A percentile compares a stretch with the other conserved stretches of the same genome.
phyloP scores from a whole-genome alignment of 75 land plant genomes.

The Cryptomeria japonica region DNA sequence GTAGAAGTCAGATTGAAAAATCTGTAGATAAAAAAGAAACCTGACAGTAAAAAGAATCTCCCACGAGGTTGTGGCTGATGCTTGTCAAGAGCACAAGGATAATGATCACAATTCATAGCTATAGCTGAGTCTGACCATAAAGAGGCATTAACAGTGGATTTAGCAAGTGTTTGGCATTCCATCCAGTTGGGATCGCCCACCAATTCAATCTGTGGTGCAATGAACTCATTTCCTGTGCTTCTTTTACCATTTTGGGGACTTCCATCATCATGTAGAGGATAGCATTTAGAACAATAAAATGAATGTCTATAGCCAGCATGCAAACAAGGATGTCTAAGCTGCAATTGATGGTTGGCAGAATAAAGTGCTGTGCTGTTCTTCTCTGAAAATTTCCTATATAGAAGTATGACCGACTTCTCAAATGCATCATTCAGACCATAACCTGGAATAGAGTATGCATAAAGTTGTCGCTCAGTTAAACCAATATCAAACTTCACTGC shows the following conservation, averaged over 20 bases:
- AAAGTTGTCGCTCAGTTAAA: conserved; percentile 38
- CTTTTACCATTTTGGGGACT: neutral
- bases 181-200: conserved; percentile 69
- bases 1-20: conserved; percentile 48
- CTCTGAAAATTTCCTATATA: conserved; percentile 26
- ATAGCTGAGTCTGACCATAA: conserved; percentile 26
- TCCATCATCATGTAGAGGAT: neutral
- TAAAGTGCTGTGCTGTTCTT: neutral
- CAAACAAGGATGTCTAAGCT: conserved; percentile 77
- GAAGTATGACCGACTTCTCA: conserved; percentile 57
- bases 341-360: neutral
- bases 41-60: conserved; percentile 69
- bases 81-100: conserved; percentile 35
- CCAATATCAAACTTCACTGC: conserved; percentile 55
- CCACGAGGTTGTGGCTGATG: conserved; percentile 34
- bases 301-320: conserved; percentile 45
- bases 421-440: conserved; percentile 84
- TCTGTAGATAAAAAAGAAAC: conserved; percentile 70
- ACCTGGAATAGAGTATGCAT: conserved; percentile 63
- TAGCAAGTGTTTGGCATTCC: conserved; percentile 50
- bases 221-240: neutral
- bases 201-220: conserved; percentile 18
- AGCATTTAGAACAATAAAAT: conserved; percentile 57
- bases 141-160: conserved; percentile 38
- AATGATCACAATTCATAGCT: conserved; percentile 21